phyloP scores from a whole-genome alignment of 2,329 filamentous ascomycete species.

The Colletotrichum sp. region DNA sequence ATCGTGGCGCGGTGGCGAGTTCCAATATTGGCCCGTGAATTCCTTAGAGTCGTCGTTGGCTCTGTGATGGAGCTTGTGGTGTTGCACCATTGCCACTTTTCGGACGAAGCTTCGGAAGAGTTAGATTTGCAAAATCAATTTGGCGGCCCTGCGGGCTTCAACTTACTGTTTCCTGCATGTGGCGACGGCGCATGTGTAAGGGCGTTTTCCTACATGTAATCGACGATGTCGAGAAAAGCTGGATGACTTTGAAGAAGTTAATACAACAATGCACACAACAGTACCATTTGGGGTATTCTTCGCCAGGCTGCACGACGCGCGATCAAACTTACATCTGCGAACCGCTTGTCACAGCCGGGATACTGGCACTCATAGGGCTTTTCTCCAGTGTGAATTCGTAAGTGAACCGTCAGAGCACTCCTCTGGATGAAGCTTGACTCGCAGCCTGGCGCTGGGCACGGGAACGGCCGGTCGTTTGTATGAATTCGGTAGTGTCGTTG shows the following conservation, averaged over 20 bases:
- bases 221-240: background rate
- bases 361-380: constrained; percentile 74
- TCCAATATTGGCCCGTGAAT: background rate
- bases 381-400: constrained; percentile 73
- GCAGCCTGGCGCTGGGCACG: constrained; percentile 64
- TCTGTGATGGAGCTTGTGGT: background rate
- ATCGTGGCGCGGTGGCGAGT: background rate
- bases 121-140: background rate
- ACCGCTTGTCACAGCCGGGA: constrained; percentile 69
- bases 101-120: background rate
- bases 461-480: constrained; percentile 73
- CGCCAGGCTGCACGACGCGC: background rate
- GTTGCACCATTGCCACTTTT: background rate
- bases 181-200: background rate
- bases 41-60: background rate
- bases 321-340: constrained; percentile 64
- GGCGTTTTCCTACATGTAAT: background rate
- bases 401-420: constrained; percentile 73
- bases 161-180: background rate
- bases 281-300: fast-evolving
- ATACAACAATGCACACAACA: fast-evolving
- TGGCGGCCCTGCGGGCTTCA: background rate
- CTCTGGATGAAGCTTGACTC: constrained; percentile 76
- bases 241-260: background rate
- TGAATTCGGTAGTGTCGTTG: constrained; percentile 75